These are phyloP conservation scores for Alternaria longipes DNA, from an alignment of 2,329 filamentous ascomycete species.

Conservation along the genomic window DNA sequence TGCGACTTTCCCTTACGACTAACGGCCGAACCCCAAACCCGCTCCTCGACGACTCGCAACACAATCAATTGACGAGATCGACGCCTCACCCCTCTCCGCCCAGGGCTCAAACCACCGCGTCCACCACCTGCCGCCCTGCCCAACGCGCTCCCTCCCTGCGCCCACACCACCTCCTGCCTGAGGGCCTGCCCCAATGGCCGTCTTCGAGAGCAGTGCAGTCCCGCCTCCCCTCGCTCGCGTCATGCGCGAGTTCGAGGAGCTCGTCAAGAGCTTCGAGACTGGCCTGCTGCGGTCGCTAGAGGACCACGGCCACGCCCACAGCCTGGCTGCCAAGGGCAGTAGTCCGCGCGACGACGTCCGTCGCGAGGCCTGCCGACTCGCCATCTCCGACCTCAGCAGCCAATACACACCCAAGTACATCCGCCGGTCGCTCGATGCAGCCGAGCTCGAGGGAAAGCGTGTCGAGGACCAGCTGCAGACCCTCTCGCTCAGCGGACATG, in stretches of 20 bases:
- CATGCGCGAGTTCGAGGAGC: slow-evolving; percentile 47
- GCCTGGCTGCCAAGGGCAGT: slow-evolving; percentile 3
- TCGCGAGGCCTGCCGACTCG: slow-evolving; percentile 44
- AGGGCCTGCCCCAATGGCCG: slow-evolving; percentile 37
- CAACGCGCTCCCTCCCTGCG: slow-evolving; percentile 9
- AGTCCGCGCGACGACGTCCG: slow-evolving; percentile 30
- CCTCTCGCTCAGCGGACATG: slow-evolving; percentile 15
- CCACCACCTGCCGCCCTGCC: slow-evolving; percentile 10
- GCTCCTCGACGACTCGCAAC: neutral
- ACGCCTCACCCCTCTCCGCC: slow-evolving; percentile 13
- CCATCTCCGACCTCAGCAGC: slow-evolving; percentile 43
- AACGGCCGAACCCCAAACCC: slow-evolving; percentile 15
- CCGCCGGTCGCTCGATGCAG: slow-evolving; percentile 38
- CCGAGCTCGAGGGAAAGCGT: slow-evolving; percentile 42
- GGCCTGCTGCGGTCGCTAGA: slow-evolving; percentile 43
- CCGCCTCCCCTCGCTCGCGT: slow-evolving; percentile 38
- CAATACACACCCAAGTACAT: slow-evolving; percentile 47
- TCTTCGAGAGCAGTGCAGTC: slow-evolving; percentile 35
- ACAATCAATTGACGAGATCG: neutral
- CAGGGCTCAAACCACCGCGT: slow-evolving; percentile 1
- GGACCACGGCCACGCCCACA: slow-evolving; percentile 12
- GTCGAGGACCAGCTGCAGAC: slow-evolving; percentile 43
- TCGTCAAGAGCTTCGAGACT: slow-evolving; percentile 41
- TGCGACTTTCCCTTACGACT: slow-evolving; percentile 15
- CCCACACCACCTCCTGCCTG: slow-evolving; percentile 16